Evolutionary conservation across 306 rosid genomes (phyloP).

Genomic region (Citrullus colocynthis): DNA sequence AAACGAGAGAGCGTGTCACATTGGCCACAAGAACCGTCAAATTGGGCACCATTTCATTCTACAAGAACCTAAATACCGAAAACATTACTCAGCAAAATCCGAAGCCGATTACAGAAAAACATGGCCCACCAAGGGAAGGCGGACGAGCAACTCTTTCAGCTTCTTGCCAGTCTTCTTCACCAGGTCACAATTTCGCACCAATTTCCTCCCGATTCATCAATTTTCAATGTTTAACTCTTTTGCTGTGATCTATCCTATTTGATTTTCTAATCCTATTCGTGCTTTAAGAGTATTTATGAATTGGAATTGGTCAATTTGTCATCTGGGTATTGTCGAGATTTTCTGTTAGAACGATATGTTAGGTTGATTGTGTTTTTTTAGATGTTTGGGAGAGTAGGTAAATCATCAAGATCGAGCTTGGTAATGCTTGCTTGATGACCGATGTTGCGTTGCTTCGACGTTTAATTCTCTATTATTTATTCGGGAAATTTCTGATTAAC

Average conservation of each 20-base stretch:
- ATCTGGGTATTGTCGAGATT: background rate
- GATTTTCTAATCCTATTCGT: background rate
- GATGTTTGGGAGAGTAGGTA: background rate
- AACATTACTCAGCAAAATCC: background rate
- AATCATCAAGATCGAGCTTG: background rate
- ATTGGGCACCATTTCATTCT: background rate
- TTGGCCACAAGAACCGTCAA: background rate
- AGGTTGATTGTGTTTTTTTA: background rate
- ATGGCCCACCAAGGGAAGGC: conserved; percentile 59
- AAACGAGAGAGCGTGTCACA: background rate
- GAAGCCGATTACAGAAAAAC: background rate
- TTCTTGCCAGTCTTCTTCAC: conserved; percentile 60
- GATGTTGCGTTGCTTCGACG: background rate
- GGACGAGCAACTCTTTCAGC: conserved; percentile 67
- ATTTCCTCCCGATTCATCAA: background rate
- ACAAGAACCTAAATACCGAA: background rate
- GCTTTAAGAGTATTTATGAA: background rate
- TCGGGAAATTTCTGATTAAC: background rate
- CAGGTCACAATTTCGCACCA: conserved; percentile 27
- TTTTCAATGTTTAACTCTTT: background rate
- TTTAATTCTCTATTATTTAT: background rate
- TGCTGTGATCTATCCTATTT: background rate
- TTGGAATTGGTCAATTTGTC: background rate
- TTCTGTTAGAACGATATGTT: background rate
- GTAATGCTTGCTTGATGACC: background rate